phyloP scores from a whole-genome alignment of 305 asterid genomes.

The Fraxinus floribunda region DNA sequence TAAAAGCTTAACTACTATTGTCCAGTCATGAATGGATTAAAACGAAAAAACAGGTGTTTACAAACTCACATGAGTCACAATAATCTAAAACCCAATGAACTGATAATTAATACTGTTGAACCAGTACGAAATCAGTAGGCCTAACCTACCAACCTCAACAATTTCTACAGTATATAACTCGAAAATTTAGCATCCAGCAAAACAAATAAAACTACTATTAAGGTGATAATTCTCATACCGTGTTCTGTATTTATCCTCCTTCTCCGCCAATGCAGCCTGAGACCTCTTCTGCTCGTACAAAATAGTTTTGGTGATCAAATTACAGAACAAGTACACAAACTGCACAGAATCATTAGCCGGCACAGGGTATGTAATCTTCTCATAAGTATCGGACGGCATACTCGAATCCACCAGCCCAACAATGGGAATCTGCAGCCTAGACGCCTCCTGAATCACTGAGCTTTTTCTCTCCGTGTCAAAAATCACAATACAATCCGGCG shows the following conservation, averaged over 20 bases:
- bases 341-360: slow-evolving; percentile 89
- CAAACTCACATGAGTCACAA: neutral
- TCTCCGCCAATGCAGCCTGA: slow-evolving; percentile 34
- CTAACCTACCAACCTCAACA: neutral
- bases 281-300: slow-evolving; percentile 65
- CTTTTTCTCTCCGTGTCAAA: slow-evolving; percentile 82
- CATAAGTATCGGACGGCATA: slow-evolving; percentile 77
- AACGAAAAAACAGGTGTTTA: neutral
- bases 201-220: neutral
- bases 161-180: neutral
- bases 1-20: neutral
- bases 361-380: slow-evolving; percentile 81
- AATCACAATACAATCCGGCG: slow-evolving; percentile 90
- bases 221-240: slow-evolving; percentile 36
- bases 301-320: slow-evolving; percentile 90
- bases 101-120: neutral
- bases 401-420: slow-evolving; percentile 93
- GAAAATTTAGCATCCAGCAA: neutral
- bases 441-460: slow-evolving; percentile 80
- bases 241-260: slow-evolving; percentile 33
- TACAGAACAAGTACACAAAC: slow-evolving; percentile 92
- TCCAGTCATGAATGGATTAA: neutral
- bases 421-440: slow-evolving; percentile 77
- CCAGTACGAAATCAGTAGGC: neutral
- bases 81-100: slow-evolving; percentile 1